These are phyloP conservation scores for Cryptococcus jaspeensis DNA, from an alignment of 1,284 basidiomycete genomes.

Conservation along the genomic window DNA sequence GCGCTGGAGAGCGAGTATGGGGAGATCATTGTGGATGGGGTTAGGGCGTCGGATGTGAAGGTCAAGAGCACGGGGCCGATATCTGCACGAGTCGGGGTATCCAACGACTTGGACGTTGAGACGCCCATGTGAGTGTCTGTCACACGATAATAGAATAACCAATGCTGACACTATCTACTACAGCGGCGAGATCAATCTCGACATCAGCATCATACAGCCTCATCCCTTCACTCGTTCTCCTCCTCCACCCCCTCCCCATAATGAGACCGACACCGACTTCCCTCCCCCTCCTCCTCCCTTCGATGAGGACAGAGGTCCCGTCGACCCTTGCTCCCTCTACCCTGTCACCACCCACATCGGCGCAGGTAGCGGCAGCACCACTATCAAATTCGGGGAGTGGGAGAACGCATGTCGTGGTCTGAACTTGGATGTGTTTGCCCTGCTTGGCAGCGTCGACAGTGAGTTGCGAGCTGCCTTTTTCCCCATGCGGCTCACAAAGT, in stretches of 20 bases:
- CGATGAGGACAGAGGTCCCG: background rate
- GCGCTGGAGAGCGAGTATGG: slow-evolving; percentile 4
- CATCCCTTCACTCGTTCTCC: background rate
- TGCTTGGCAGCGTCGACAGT: slow-evolving; percentile 13
- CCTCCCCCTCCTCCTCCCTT: background rate
- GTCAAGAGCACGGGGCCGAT: slow-evolving; percentile 4
- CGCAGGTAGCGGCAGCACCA: slow-evolving; percentile 4
- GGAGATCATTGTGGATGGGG: slow-evolving; percentile 3
- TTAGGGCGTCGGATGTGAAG: slow-evolving; percentile 6
- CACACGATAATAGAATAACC: no score
- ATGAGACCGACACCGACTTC: background rate
- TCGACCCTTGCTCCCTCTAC: slow-evolving; percentile 8
- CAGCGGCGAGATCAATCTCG: slow-evolving; percentile 17
- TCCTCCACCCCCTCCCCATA: background rate
- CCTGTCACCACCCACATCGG: slow-evolving; percentile 9
- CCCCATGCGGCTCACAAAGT: background rate
- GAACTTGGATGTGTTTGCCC: slow-evolving; percentile 2
- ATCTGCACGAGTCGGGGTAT: background rate
- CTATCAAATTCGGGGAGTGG: slow-evolving; percentile 16
- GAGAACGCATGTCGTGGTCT: slow-evolving; percentile 16
- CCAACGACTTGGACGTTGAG: background rate
- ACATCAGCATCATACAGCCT: background rate
- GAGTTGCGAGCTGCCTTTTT: background rate
- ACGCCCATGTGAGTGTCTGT: background rate
- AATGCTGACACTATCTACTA: no score